A percentile compares a stretch with the other conserved stretches of the same genome.
Conservation (phyloP, 768 basidiomycete species). For the Leccinum imitatum region DNA sequence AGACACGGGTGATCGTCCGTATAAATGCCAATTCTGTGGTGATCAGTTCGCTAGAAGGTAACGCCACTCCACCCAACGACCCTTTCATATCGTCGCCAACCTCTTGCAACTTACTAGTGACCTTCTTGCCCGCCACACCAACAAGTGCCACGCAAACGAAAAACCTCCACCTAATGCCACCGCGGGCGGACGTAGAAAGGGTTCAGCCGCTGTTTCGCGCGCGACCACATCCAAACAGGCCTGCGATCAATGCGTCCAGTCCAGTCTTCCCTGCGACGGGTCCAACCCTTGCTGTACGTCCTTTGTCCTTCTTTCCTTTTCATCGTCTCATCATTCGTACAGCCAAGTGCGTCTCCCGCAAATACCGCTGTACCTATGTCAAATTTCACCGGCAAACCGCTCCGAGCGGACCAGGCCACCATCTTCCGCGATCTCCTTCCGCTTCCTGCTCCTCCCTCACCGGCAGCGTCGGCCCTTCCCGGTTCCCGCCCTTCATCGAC, state of each 20-base stretch:
- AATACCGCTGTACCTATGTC: conserved; percentile 73
- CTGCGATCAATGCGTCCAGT: conserved; percentile 82
- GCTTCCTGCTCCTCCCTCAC: conserved; percentile 26
- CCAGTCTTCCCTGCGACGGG: conserved; percentile 74
- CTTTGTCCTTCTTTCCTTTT: background rate
- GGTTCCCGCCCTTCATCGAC: conserved; percentile 37
- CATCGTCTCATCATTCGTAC: conserved; percentile 7
- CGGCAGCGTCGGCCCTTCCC: conserved; percentile 9
- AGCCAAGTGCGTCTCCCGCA: conserved; percentile 77
- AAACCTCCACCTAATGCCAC: conserved; percentile 42
- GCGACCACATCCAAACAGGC: conserved; percentile 81
- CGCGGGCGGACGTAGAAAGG: conserved; percentile 55
- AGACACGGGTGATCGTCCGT: conserved; percentile 90
- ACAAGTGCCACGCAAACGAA: conserved; percentile 84
- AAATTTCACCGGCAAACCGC: conserved; percentile 84
- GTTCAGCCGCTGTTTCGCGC: conserved; percentile 61
- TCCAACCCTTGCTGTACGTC: conserved; percentile 73
- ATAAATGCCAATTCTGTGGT: conserved; percentile 85
- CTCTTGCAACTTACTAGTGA: conserved; percentile 47
- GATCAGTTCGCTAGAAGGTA: conserved; percentile 89
- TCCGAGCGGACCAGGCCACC: conserved; percentile 71
- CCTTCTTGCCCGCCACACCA: conserved; percentile 80
- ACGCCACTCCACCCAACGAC: conserved; percentile 10
- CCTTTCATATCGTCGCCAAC: conserved; percentile 11
- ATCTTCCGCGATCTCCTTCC: conserved; percentile 35